Percentiles rank a stretch among this genome's conserved stretches.
These are phyloP conservation scores for Glarea lozoyensis DNA, from an alignment of 495 filamentous ascomycete genomes.

Conservation along the genomic window DNA sequence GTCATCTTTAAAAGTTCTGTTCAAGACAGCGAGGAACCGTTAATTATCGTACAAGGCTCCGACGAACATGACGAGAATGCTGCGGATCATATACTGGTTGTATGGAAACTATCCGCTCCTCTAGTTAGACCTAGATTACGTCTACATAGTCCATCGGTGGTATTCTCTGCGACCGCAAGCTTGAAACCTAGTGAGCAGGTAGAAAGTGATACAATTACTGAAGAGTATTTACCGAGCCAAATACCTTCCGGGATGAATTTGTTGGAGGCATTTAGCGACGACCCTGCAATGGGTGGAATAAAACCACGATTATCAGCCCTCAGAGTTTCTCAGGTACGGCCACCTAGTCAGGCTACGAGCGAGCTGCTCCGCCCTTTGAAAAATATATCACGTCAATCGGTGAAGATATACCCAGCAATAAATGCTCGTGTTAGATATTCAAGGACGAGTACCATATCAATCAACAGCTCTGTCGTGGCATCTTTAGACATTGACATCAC, in stretches of 20 bases:
- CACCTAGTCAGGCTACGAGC: constrained; percentile 44
- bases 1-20: constrained; percentile 56
- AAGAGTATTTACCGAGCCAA: constrained; percentile 71
- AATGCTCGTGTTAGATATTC: constrained; percentile 79
- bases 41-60: constrained; percentile 47
- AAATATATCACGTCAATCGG: constrained; percentile 50
- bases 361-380: constrained; percentile 55
- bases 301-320: constrained; percentile 71
- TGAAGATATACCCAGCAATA: constrained; percentile 71
- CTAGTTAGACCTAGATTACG: constrained; percentile 69
- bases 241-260: constrained; percentile 73
- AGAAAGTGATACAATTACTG: constrained; percentile 36
- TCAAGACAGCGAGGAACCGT: constrained; percentile 49
- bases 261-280: constrained; percentile 64
- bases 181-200: constrained; percentile 48
- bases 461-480: constrained; percentile 56
- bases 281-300: constrained; percentile 55
- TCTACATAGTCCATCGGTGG: constrained; percentile 65
- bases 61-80: constrained; percentile 30
- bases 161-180: constrained; percentile 67
- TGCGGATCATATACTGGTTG: constrained; percentile 48
- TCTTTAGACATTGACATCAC: constrained; percentile 85
- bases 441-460: constrained; percentile 53
- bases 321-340: constrained; percentile 69
- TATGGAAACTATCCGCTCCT: constrained; percentile 75